Percentiles rank a stretch among this genome's conserved stretches.
Evolutionary conservation across 257 asterid genomes (phyloP).

Genomic region (Ligustrum vulgare): DNA sequence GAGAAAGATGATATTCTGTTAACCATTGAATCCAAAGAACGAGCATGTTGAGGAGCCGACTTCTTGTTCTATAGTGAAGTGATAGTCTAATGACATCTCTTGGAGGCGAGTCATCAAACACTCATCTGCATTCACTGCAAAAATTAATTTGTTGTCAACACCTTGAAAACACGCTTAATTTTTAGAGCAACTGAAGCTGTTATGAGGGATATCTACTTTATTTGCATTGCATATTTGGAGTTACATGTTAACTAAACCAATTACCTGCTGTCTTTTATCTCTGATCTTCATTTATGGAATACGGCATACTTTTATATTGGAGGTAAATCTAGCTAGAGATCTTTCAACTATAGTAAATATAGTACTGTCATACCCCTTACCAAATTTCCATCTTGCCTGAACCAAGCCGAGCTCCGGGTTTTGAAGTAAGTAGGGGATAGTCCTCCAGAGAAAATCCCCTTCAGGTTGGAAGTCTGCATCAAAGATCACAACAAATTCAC

Average conservation of each 20-base stretch:
- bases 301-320: not conserved
- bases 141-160: constrained; percentile 17
- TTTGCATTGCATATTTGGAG: constrained; percentile 1
- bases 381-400: constrained; percentile 98
- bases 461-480: constrained; percentile 98
- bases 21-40: constrained; percentile 73
- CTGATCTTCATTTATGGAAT: constrained; percentile 8
- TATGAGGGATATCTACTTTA: not conserved
- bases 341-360: constrained; percentile 10
- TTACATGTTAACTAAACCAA: constrained; percentile 2
- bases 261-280: not conserved
- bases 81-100: constrained; percentile 72
- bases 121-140: constrained; percentile 70
- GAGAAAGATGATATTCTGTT: constrained; percentile 10
- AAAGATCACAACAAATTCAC: constrained; percentile 82
- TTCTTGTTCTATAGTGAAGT: constrained; percentile 75
- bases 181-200: not conserved
- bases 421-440: constrained; percentile 71
- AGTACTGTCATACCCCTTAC: constrained; percentile 37
- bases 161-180: not conserved
- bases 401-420: constrained; percentile 89
- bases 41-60: constrained; percentile 78
- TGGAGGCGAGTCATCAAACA: constrained; percentile 78
- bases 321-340: constrained; percentile 8
- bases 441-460: constrained; percentile 78